Conservation (phyloP, 352 stramenopile species). For the Globisporangium paroecandrum region DNA sequence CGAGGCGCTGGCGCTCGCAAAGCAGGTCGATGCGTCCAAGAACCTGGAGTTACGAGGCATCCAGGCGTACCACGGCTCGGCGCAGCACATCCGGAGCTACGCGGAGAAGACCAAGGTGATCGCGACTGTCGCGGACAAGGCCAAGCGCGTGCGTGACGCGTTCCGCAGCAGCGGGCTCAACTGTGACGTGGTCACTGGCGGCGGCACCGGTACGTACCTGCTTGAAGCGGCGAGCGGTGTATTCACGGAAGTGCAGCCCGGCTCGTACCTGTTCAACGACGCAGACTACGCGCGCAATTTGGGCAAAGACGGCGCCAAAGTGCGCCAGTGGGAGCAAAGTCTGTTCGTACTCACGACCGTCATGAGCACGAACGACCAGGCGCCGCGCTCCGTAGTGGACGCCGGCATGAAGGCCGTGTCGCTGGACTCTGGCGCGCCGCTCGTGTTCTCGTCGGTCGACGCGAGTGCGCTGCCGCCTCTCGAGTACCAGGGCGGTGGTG, state of each 20-base stretch:
- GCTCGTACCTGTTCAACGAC: constrained; percentile 79
- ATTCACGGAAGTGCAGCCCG: constrained; percentile 76
- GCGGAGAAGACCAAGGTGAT: constrained; percentile 50
- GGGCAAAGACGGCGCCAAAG: constrained; percentile 31
- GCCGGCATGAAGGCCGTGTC: constrained; percentile 72
- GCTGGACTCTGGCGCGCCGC: constrained; percentile 55
- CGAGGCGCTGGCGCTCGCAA: constrained; percentile 40
- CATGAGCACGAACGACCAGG: constrained; percentile 47
- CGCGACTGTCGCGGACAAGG: constrained; percentile 33
- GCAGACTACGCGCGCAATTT: constrained; percentile 64
- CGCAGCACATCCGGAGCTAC: constrained; percentile 67
- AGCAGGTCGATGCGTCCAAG: constrained; percentile 22
- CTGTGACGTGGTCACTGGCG: constrained; percentile 67
- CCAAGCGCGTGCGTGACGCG: constrained; percentile 35
- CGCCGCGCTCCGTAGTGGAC: constrained; percentile 58
- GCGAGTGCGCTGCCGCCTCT: constrained; percentile 33
- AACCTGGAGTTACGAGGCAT: constrained; percentile 46
- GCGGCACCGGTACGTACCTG: constrained; percentile 65
- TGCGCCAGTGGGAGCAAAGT: constrained; percentile 54
- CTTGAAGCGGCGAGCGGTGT: constrained; percentile 55
- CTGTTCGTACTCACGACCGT: constrained; percentile 72
- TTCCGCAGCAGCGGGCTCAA: constrained; percentile 29
- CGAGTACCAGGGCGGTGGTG: constrained; percentile 55
- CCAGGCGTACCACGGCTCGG: constrained; percentile 70
- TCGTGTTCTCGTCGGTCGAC: constrained; percentile 46